Base-by-base conservation (phyloP, 2,329 filamentous ascomycete species). In the Colletotrichum scovillei region DNA sequence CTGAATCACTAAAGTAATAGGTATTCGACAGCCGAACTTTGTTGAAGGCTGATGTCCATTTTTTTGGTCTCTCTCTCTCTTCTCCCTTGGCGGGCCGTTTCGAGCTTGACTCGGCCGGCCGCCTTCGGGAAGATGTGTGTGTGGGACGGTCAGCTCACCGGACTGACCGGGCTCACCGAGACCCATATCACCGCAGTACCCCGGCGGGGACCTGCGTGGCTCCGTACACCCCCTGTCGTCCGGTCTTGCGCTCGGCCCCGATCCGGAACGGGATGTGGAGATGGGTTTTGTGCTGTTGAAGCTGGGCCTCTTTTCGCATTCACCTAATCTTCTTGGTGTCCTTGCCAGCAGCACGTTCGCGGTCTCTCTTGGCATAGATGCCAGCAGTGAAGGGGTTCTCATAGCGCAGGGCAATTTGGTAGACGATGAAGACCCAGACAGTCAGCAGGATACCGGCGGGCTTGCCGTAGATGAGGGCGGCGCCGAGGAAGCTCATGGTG, bases 301-400 rank as follows among this genome's bases (percentile, higher is more conserved):
- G 74, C 74, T 64, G 63, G 67, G 58, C 67, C 69, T 64, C 60
- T 49, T 35, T 58, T 32, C n/a, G 62, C 67, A 16, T 74, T 84
- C 82, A 90, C 76, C 85, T 85, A 76, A 84, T 81, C 84, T 90
- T 90, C 85, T 90, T 89, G 77, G 82, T 82, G 69, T 84, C 82
- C 56, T 83, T 80, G 65, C 78, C 81, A 60, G 82, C 85, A 35
- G 86, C 88, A 75, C 87, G 86, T 80, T 90, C 87, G 70, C 84
- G 84, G 70, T 95, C 93, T 74, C 94, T 89, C 91, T 97, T 97
- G 77, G 92, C 93, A 83, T 98, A 99, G 80, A 99, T 99, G 76
- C 90, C 94, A 3, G 91, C 91, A 7, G 97, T 99, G 84, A 98
- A 99, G 5, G 96, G 96, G 83, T 98, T 96, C 87, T 98, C 96